Base-by-base conservation (phyloP, 306 rosid genomes). In the Malus domestica region DNA sequence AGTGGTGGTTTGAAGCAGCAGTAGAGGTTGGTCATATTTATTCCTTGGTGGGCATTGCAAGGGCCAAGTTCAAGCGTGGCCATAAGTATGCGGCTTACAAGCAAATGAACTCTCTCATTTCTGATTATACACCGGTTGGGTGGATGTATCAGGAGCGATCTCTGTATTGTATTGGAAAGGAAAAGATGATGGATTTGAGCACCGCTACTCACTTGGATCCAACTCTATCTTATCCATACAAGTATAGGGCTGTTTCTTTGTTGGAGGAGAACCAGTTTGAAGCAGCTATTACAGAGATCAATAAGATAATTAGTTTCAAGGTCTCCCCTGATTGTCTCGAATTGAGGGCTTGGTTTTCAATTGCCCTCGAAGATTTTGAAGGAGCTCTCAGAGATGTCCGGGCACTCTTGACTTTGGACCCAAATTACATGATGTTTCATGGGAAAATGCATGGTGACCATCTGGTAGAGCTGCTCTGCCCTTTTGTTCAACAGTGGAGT, bases 121-220 rank as follows among this genome's bases (percentile, higher is more conserved):
- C 86, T 29, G 89, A 89, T 77, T 72, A 88, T 74, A 78, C 84
- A 72, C 91, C 98, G 3, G 89, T 80, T 84, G 98, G 97, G 0
- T 93, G 98, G 98, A 93, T 93, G 95, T 89, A 93, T 85, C 95
- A 90, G 80, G 98, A 93, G 74, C 89, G 96, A 66, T 82, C 98
- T 78, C n/a, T 93, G 81, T 93, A 93, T 79, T 85, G 89, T 77
- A 58, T 62, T 23, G 98, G 95, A 72, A 90, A 85, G 86, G 96
- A 93, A 87, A 93, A 87, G 89, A 78, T 81, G 84, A 80, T 74
- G 71, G 98, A 93, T 86, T 88, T 93, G 86, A 60, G 68, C 22
- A 82, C 89, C 22, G 93, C 98, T 73, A 89, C 89, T 20, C 91
- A 90, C 75, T 79, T 93, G 66, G 96, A 93, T 85, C 98, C 96